Base-by-base conservation (phyloP, 352 stramenopile genomes). In the Aphanomyces stellatus region DNA sequence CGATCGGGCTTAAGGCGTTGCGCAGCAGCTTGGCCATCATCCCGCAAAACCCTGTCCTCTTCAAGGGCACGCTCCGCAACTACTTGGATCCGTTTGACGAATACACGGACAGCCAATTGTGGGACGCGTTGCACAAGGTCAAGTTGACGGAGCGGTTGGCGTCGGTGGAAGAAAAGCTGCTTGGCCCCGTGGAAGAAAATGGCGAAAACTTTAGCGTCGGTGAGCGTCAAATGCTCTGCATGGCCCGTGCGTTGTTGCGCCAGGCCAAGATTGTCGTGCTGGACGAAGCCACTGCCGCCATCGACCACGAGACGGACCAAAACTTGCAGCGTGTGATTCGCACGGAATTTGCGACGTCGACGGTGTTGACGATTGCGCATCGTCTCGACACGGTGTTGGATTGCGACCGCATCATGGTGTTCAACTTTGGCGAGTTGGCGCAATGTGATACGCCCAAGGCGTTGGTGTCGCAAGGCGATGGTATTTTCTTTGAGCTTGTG, bases 361-460 rank as follows among this genome's bases (percentile, higher is more conserved):
- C 93, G 0, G 65, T 96, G 22, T 55, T 98, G 1, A 96, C 87
- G 0, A 96, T 98, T 68, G 93, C 94, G 7, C 93, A 98, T 71
- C 74, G 93, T 19, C 72, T 97, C 4, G 87, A 96, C 56, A 97
- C 93, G 7, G 93, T 98, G 51, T 93, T 97, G 69, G 90, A 98
- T 71, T 95, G 82, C 64, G 90, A 98, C 74, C 69, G 72, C 6
- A 82, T 98, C 31, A 62, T 97, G 19, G 91, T 97, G 0, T 81
- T 98, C 69, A 88, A 93, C 63, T 51, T 81, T 27, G 93, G 93
- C 1, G 69, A 65, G 33, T 74, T 78, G 19, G 81, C 74, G 13
- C 83, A 97, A 64, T 84, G 81, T 64, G 90, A 79, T n/a, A 51
- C 76, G 17, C 87, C 88, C 5, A n/a, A 53, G 7, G 69, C 83